Percentiles rank a stretch among this genome's conserved stretches.
These are phyloP conservation scores for Colletotrichum eleusines DNA, from an alignment of 2,329 filamentous ascomycete genomes.

Conservation along the genomic window DNA sequence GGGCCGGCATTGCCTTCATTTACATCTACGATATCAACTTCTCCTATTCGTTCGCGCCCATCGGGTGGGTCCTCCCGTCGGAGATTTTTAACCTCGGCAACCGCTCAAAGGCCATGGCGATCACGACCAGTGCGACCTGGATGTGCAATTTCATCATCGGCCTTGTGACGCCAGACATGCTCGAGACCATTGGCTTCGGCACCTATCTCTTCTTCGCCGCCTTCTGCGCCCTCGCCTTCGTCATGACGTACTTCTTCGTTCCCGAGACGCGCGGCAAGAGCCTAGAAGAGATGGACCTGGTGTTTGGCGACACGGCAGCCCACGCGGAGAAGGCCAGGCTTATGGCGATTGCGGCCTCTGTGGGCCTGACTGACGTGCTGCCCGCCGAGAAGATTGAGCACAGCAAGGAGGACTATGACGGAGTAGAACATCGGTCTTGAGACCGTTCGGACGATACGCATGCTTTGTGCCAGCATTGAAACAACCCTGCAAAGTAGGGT, in stretches of 20 bases:
- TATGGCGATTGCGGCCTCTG: slow-evolving; percentile 45
- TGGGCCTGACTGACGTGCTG: slow-evolving; percentile 44
- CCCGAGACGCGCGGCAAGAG: slow-evolving; percentile 69
- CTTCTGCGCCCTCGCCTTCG: slow-evolving; percentile 60
- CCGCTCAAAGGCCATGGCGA: slow-evolving; percentile 70
- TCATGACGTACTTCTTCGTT: slow-evolving; percentile 66
- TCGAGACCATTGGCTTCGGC: slow-evolving; percentile 63
- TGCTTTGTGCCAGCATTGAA: neutral
- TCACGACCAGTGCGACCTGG: slow-evolving; percentile 70
- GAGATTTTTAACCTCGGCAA: slow-evolving; percentile 71
- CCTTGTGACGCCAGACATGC: slow-evolving; percentile 65
- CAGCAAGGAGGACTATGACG: neutral
- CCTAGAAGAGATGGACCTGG: slow-evolving; percentile 67
- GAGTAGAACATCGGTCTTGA: neutral
- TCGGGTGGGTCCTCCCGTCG: slow-evolving; percentile 67
- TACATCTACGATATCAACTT: slow-evolving; percentile 64
- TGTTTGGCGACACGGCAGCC: slow-evolving; percentile 51
- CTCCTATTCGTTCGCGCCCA: slow-evolving; percentile 54
- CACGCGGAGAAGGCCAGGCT: slow-evolving; percentile 51
- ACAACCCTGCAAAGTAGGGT: neutral
- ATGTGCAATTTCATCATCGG: slow-evolving; percentile 58
- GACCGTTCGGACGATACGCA: neutral
- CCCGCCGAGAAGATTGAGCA: neutral
- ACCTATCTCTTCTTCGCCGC: slow-evolving; percentile 72
- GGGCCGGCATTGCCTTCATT: slow-evolving; percentile 69